Evolutionary conservation across 805 yeast species (phyloP).

Genomic region (Cyberlindnera japonica): DNA sequence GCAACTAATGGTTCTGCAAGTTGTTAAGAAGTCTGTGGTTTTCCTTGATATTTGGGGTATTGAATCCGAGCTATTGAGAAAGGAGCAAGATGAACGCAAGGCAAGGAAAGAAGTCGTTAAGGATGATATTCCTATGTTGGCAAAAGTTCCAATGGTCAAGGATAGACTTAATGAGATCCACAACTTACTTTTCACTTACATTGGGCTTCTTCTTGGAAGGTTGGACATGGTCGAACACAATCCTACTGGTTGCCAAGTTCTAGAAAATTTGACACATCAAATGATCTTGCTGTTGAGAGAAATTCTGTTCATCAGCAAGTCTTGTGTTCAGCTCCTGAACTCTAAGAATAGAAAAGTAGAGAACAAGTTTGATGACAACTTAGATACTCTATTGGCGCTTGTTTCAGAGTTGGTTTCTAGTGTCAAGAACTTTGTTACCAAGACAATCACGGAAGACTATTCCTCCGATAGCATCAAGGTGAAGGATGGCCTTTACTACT

Average conservation of each 20-base stretch:
- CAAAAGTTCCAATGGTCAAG: slow-evolving; percentile 56
- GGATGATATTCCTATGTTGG: slow-evolving; percentile 39
- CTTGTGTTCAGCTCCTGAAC: slow-evolving; percentile 36
- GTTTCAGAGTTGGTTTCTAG: slow-evolving; percentile 64
- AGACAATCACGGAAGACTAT: slow-evolving; percentile 42
- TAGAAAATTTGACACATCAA: slow-evolving; percentile 67
- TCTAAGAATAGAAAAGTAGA: slow-evolving; percentile 21
- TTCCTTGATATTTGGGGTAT: slow-evolving; percentile 71
- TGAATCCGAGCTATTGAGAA: slow-evolving; percentile 46
- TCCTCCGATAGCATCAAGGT: slow-evolving; percentile 8
- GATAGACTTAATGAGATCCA: slow-evolving; percentile 63
- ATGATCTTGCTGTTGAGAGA: slow-evolving; percentile 63
- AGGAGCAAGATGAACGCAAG: slow-evolving; percentile 11
- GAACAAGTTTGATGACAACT: slow-evolving; percentile 33
- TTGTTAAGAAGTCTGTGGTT: slow-evolving; percentile 56
- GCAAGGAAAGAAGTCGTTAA: slow-evolving; percentile 6
- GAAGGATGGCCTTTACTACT: slow-evolving; percentile 39
- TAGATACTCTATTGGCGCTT: slow-evolving; percentile 55
- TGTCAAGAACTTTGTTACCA: slow-evolving; percentile 58
- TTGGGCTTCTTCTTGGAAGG: slow-evolving; percentile 70
- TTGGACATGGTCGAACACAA: slow-evolving; percentile 75
- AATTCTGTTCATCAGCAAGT: slow-evolving; percentile 54
- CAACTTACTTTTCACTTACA: slow-evolving; percentile 53
- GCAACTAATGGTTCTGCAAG: slow-evolving; percentile 62
- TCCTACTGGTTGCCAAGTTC: slow-evolving; percentile 60